Evolutionary conservation across 345 rosid species (phyloP), one percentile per base, ranked within the genome.

Genomic region (Rhizophora apiculata): DNA sequence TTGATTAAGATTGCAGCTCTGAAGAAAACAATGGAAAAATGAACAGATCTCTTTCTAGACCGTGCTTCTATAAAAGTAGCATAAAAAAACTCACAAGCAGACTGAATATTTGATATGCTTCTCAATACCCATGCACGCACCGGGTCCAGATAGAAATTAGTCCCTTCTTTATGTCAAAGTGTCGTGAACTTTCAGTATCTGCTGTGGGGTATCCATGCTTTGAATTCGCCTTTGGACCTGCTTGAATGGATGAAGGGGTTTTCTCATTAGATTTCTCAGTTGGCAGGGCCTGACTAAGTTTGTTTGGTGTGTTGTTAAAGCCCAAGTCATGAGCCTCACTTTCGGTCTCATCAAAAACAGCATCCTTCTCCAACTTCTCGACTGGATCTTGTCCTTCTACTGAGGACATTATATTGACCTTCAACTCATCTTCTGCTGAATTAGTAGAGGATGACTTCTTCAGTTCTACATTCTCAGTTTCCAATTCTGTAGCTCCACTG

Each of bases 311-410:
- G 59, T 18, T 62, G 51, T 68, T 63, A 67, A 56, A 46, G 58
- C 30, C 54, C 24, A 46, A 68, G 37, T 63, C 51, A 32, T 70
- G 71, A 27, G 32, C 60, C 63, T 86, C 91, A 59, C 58, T 72
- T 26, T 84, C 87, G 55, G 88, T 86, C 16, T 88, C 86, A 21
- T 83, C 60, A 51, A 88, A 72, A 49, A 78, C 78, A 60, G 78
- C 71, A 39, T 90, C 92, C 85, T 84, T 85, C 54, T 88, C 96
- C 78, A 84, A 71, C 60, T 83, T 72, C 72, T 82, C 78, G 39
- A 77, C 72, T 63, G 80, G 87, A 36, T 86, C 82, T 68, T 79
- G 84, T 62, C 77, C 72, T 13, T 79, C 81, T 57, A 72, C 82
- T 52, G 84, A 36, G 61, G 53, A 76, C 83, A 78, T 75, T 64